Percentiles rank a stretch among this genome's conserved stretches.
phyloP scores from a whole-genome alignment of 345 rosid species.

The Streptanthus diversifolius region DNA sequence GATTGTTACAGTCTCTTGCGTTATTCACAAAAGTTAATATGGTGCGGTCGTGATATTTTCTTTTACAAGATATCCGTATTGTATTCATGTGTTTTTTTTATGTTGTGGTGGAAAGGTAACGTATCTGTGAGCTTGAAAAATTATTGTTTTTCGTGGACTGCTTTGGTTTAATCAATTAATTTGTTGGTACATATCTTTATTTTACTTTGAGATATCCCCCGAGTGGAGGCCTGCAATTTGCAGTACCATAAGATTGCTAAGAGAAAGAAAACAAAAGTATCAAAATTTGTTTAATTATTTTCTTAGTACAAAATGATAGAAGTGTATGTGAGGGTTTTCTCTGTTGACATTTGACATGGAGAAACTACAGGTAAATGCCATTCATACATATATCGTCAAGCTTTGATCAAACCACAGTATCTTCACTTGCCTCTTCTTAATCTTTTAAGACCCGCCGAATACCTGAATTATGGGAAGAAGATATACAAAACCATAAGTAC shows the following conservation, averaged over 20 bases:
- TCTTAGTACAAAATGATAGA: background rate
- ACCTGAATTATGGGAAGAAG: conserved; percentile 36
- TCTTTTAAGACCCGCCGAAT: conserved; percentile 44
- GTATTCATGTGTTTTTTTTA: background rate
- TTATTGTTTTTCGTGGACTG: background rate
- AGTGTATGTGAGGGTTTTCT: background rate
- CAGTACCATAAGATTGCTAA: background rate
- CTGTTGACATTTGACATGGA: conserved; percentile 2
- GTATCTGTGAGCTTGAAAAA: background rate
- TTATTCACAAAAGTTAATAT: background rate
- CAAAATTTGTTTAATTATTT: background rate
- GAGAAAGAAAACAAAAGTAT: background rate
- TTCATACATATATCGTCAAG: background rate
- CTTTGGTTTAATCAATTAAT: background rate
- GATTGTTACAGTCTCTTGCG: background rate
- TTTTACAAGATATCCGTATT: background rate
- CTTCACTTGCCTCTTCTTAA: conserved; percentile 13
- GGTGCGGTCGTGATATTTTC: background rate
- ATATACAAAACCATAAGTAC: background rate
- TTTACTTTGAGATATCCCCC: background rate
- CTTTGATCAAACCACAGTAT: background rate
- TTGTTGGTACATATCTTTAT: background rate
- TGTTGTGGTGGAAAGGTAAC: background rate
- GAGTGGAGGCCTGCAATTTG: no score
- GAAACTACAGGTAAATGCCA: background rate